Percentiles rank a stretch among this genome's conserved stretches.
Evolutionary conservation across 2,329 filamentous ascomycete genomes (phyloP).

Genomic region (Pseudogymnoascus sp.): DNA sequence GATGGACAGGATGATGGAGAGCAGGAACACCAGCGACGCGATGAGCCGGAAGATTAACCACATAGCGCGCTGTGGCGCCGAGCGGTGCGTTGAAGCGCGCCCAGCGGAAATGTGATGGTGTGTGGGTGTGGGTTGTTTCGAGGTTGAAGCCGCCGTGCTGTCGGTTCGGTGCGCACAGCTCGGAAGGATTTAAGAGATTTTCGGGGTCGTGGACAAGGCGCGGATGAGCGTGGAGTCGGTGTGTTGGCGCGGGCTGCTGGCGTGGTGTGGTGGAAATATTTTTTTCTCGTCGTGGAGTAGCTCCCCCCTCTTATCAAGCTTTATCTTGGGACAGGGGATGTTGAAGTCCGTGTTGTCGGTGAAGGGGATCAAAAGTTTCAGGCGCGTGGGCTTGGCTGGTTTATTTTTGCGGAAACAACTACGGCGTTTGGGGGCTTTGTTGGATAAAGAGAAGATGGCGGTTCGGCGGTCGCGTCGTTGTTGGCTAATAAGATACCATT

Average conservation of each 20-base stretch:
- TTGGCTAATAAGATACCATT: not conserved
- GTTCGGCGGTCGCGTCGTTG: not conserved
- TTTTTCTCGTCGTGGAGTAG: not conserved
- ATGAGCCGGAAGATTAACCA: conserved; percentile 67
- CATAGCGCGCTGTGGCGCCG: conserved; percentile 51
- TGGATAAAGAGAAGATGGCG: not conserved
- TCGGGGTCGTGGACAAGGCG: not conserved
- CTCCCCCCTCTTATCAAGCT: conserved; percentile 5
- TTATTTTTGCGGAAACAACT: not conserved
- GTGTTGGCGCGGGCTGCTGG: not conserved
- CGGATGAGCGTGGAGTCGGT: not conserved
- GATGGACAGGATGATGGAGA: conserved; percentile 89
- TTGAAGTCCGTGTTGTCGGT: conserved; percentile 3
- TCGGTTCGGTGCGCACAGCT: not conserved
- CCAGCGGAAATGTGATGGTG: conserved; percentile 19
- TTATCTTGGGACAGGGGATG: not conserved
- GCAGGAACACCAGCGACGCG: conserved; percentile 76
- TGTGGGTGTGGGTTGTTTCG: not conserved
- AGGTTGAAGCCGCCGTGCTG: not conserved
- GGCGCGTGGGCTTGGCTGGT: not conserved
- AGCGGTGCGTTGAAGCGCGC: conserved; percentile 39
- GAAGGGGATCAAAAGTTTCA: conserved; percentile 3
- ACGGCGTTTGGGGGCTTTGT: not conserved
- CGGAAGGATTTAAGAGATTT: not conserved
- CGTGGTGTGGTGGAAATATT: not conserved